These are phyloP conservation scores for Phaeoacremonium minimum DNA, from an alignment of 2,329 filamentous ascomycete species.

Conservation along the genomic window DNA sequence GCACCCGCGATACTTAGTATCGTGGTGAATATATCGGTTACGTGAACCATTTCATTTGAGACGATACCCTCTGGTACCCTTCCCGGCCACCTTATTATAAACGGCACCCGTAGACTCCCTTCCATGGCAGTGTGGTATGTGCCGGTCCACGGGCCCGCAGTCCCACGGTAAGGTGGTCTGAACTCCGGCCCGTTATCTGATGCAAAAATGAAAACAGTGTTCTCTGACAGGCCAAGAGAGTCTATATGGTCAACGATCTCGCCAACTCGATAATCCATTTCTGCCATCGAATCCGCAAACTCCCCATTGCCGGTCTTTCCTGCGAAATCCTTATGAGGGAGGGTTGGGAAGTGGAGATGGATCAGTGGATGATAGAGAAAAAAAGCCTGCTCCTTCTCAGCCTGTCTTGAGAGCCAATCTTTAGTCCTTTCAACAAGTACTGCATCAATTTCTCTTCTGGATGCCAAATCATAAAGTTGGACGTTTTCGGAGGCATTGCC, in stretches of 20 bases:
- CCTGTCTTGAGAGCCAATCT: conserved; percentile 22
- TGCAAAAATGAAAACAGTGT: conserved; percentile 27
- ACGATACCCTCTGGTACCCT: conserved; percentile 16
- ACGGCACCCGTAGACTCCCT: conserved; percentile 26
- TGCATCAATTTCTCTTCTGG: conserved; percentile 22
- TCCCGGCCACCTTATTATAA: conserved; percentile 27
- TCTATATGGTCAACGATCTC: conserved; percentile 25
- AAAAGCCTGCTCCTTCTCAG: conserved; percentile 15
- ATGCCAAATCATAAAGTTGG: conserved; percentile 24
- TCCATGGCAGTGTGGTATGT: conserved; percentile 31
- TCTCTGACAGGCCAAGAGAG: conserved; percentile 17
- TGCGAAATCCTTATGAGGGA: conserved; percentile 21
- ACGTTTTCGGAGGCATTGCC: conserved; percentile 21
- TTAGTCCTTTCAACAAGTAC: conserved; percentile 24
- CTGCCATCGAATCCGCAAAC: conserved; percentile 26
- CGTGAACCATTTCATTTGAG: conserved; percentile 25
- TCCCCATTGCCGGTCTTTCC: conserved; percentile 22
- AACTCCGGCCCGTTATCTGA: conserved; percentile 30
- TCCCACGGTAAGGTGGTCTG: conserved; percentile 22
- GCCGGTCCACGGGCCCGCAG: conserved; percentile 26
- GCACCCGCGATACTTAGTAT: conserved; percentile 19
- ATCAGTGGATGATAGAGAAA: conserved; percentile 27
- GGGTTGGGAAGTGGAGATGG: conserved; percentile 26
- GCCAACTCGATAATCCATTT: conserved; percentile 26
- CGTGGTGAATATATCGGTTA: conserved; percentile 25